Percentiles rank a stretch among this genome's conserved stretches.
Evolutionary conservation across 768 basidiomycete genomes (phyloP).

Genomic region (Suillus weaverae): DNA sequence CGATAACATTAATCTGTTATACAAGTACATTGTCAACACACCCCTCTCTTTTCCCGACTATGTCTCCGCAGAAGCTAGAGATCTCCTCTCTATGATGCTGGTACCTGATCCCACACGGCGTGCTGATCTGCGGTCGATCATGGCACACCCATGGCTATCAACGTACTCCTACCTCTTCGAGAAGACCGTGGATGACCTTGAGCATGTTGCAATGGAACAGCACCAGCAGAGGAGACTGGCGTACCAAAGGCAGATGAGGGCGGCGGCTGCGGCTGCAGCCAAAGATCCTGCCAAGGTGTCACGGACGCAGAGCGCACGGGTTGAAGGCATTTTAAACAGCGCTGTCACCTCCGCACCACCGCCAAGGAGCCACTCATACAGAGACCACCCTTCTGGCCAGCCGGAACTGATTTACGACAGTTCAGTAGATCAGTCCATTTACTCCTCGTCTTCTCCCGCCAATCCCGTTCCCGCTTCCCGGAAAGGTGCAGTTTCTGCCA

Average conservation of each 20-base stretch:
- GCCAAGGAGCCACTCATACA: constrained; percentile 45
- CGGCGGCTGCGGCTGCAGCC: constrained; percentile 37
- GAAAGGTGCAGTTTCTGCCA: constrained; percentile 38
- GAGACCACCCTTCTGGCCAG: constrained; percentile 50
- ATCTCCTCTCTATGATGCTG: constrained; percentile 88
- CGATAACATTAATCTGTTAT: constrained; percentile 97
- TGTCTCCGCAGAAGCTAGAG: constrained; percentile 78
- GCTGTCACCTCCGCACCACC: constrained; percentile 34
- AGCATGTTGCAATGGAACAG: constrained; percentile 77
- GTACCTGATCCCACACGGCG: constrained; percentile 87
- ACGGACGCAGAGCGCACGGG: constrained; percentile 56
- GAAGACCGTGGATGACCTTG: constrained; percentile 74
- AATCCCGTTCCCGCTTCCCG: constrained; percentile 39
- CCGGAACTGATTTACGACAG: constrained; percentile 79
- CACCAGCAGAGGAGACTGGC: constrained; percentile 81
- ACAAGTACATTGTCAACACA: constrained; percentile 98
- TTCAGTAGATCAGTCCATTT: constrained; percentile 55
- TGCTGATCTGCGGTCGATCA: constrained; percentile 73
- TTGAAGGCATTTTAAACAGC: constrained; percentile 42
- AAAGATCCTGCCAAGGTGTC: constrained; percentile 34
- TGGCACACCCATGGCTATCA: constrained; percentile 86
- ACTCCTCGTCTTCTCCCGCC: constrained; percentile 36
- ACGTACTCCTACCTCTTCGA: constrained; percentile 54
- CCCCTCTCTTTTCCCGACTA: constrained; percentile 97
- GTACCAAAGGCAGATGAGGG: constrained; percentile 79